Base-by-base conservation (phyloP, 257 asterid species). In the Mitragyna speciosa region DNA sequence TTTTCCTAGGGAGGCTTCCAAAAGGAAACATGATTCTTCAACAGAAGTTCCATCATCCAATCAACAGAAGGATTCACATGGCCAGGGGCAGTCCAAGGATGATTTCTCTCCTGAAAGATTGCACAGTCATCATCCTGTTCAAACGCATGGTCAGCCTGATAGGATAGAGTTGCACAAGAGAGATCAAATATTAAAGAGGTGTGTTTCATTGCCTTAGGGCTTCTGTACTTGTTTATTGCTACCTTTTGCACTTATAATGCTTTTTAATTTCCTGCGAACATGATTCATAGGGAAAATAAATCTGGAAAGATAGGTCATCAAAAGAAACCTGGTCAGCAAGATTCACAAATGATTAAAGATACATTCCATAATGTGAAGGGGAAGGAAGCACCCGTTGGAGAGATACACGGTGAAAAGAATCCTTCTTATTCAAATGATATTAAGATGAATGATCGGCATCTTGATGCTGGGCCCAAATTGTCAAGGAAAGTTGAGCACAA, bases 171-270 rank as follows among this genome's bases (percentile, higher is more conserved):
- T 83, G 26, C 85, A 79, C 72, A 85, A 83, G 82, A 75, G 78
- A 74, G 87, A 68, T 54, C 83, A 89, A 83, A 83, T 78, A 69
- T 75, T 82, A 10, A 75, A 70, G 82, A 91, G 97, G 94, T 92
- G 67, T 80, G 83, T 66, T 63, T 79, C 68, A 24, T 78, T 68
- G 52, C 2, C 12, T 24, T 76, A 33, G 1, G 24, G 43, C 33
- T 20, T 16, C 8, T 73, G 5, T n/a, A 24, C 26, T 51, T 15
- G 45, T 28, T 48, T 30, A 9, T 48, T 52, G n/a, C 26, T 51
- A 3, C 22, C 22, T 22, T 66, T 16, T 28, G 17, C 5, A 28
- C 10, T 19, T 7, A 19, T 28, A 31, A 76, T 65, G 5, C 26
- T 20, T n/a, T 31, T 66, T 65, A 69, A 69, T 28, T 69, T 56